Evolutionary conservation across 441 rosid genomes (phyloP), one percentile per base, ranked within the genome.

Genomic region (Adansonia gregorii): DNA sequence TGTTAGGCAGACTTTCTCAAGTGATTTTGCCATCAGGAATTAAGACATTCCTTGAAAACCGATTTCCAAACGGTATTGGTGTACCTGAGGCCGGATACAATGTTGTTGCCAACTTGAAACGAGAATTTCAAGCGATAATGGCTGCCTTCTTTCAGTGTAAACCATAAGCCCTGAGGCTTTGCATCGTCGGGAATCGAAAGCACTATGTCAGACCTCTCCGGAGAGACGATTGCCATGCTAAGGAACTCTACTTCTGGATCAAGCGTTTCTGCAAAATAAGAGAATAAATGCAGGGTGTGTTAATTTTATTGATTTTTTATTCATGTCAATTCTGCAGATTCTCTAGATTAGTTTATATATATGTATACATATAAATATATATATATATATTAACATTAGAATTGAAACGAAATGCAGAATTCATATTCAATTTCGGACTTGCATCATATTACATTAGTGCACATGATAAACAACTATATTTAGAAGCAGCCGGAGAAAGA

Each of bases 61-160:
- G 91, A 82, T 80, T 92, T 92, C 95, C 97, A 92, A 55, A 93
- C 95, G 0, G 88, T 88, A 63, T 94, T 94, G 65, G 90, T 85
- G 87, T 94, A 94, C 75, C 80, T 87, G 72, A 94, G 97, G 60
- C 97, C 97, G 19, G 97, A 91, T 72, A 92, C 98, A 48, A 94
- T 91, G 89, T 94, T 93, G 81, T 93, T 88, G 82, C 82, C 82
- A 80, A 93, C 97, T 74, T 81, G 83, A 80, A 93, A 92, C 20
- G 92, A 65, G 83, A 93, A 91, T 76, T 89, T 91, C 83, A 95
- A 75, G 74, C 77, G 88, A 83, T 95, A 93, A 14, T 61, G 93
- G 80, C 93, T 87, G 14, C 97, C 98, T 90, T 95, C 98, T 82
- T 93, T 93, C 83, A 95, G 75, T 20, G 97, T 89, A 82, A 95